These are phyloP conservation scores for Thalassiosira ordinaria DNA, from an alignment of 352 stramenopile genomes.

Conservation along the genomic window DNA sequence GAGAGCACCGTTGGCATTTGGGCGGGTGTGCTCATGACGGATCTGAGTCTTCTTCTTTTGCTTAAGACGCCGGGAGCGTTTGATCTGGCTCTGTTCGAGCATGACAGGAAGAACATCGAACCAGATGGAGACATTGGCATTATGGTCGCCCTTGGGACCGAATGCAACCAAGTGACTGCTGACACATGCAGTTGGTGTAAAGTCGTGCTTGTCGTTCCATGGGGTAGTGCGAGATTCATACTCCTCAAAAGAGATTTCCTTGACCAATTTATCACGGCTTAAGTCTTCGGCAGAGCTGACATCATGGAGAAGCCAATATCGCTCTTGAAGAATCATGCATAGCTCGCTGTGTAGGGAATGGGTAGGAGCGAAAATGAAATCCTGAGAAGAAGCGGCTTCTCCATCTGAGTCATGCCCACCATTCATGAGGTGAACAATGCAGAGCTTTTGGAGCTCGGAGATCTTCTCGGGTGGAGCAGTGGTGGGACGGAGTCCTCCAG, in stretches of 20 bases:
- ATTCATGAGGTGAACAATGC: conserved; percentile 41
- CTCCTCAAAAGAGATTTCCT: conserved; percentile 46
- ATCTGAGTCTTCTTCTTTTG: conserved; percentile 55
- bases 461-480: conserved; percentile 22
- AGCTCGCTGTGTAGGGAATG: conserved; percentile 50
- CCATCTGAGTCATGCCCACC: neutral
- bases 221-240: conserved; percentile 32
- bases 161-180: conserved; percentile 44
- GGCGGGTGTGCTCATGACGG: conserved; percentile 31
- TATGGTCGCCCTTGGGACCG: conserved; percentile 46
- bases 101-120: conserved; percentile 40
- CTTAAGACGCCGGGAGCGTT: conserved; percentile 39
- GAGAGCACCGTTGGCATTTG: conserved; percentile 48
- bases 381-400: conserved; percentile 7
- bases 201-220: conserved; percentile 33
- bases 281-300: conserved; percentile 3
- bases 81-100: conserved; percentile 51
- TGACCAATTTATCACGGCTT: conserved; percentile 10
- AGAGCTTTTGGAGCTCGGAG: conserved; percentile 50
- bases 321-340: conserved; percentile 57
- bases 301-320: conserved; percentile 43
- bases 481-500: neutral
- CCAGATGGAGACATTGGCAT: conserved; percentile 57
- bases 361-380: conserved; percentile 52
- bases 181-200: conserved; percentile 30